Evolutionary conservation across 352 stramenopile genomes (phyloP), one percentile per base, ranked within the genome.

Genomic region (Pythium biforme): DNA sequence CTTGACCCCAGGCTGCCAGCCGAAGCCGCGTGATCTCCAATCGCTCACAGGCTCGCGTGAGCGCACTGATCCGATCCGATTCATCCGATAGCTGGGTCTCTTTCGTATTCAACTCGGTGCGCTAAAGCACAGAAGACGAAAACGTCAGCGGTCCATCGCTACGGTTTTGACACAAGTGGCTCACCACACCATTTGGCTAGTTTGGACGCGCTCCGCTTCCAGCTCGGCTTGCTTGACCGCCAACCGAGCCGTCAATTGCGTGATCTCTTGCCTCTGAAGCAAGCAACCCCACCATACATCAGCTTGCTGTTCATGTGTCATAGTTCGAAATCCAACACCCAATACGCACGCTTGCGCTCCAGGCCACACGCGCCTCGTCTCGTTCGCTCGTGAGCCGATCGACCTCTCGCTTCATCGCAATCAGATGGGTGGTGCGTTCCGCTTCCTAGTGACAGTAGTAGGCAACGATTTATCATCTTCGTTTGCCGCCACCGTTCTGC

Each of bases 1-100:
- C 43, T 11, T 31, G 60, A 6, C 34, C 29, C 51, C 51, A 67
- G 10, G 41, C 23, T 27, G 59, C 59, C 0, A 66, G 22, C 20
- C 59, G 59, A 9, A 66, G 29, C 4, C 59, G 59, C 1, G 59
- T 59, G 50, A 19, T 59, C 40, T 66, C 59, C 15, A 66, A 29
- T 6, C 37, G 17, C 31, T 55, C 49, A 19, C 51, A 55, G 12
- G 39, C n/a, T 17, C 23, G 37, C 23, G 25, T 39, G n/a, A 66
- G 59, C 8, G 4, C 10, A 7, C 15, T 23, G 5, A 64, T 25
- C 5, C n/a, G 31, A 10, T 23, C 20, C 4, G 47, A 17, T 26
- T 26, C 27, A 12, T 55, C 20, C 0, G 17, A 1, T 1, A 55
- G 45, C 33, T 55, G 27, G 7, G 46, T 10, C n/a, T 6, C 20